A percentile compares a stretch with the other conserved stretches of the same genome.
phyloP scores from a whole-genome alignment of 2,329 filamentous ascomycete species.

The Sporothrix humicola region DNA sequence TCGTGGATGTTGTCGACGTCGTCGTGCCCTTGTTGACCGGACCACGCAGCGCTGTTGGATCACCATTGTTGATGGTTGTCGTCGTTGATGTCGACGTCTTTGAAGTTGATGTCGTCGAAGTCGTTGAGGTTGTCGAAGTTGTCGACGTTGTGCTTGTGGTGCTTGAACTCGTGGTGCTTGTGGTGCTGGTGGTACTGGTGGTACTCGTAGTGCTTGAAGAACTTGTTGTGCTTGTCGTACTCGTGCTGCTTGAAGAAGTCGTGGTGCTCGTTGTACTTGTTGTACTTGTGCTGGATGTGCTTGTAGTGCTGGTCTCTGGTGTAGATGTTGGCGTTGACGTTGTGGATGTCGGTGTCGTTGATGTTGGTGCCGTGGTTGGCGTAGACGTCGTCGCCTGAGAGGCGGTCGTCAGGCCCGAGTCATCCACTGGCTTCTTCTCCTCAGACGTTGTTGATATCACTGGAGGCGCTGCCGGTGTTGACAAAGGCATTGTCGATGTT shows the following conservation, averaged over 20 bases:
- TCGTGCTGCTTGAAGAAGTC: not conserved
- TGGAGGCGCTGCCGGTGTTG: not conserved
- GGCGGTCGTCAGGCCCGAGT: not conserved
- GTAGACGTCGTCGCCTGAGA: not conserved
- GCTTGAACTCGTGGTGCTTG: not conserved
- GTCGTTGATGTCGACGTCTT: not conserved
- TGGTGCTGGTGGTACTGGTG: not conserved
- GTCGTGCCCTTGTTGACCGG: not conserved
- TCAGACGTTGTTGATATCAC: not conserved
- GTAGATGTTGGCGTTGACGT: not conserved
- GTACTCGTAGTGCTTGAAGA: not conserved
- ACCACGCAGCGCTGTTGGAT: not conserved
- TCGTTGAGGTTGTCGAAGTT: not conserved
- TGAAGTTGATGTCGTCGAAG: not conserved
- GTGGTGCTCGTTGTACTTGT: not conserved
- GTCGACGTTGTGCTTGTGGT: not conserved
- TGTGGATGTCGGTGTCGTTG: not conserved
- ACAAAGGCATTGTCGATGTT: not conserved
- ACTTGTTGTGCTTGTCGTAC: not conserved
- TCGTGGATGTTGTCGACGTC: slow-evolving; percentile 12
- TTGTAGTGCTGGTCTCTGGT: not conserved
- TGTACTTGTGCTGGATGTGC: not conserved
- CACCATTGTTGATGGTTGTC: not conserved
- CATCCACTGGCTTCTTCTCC: not conserved
- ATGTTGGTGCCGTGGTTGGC: not conserved